Evolutionary conservation across 306 rosid species (phyloP).

Genomic region (Gynostemma pentaphyllum): DNA sequence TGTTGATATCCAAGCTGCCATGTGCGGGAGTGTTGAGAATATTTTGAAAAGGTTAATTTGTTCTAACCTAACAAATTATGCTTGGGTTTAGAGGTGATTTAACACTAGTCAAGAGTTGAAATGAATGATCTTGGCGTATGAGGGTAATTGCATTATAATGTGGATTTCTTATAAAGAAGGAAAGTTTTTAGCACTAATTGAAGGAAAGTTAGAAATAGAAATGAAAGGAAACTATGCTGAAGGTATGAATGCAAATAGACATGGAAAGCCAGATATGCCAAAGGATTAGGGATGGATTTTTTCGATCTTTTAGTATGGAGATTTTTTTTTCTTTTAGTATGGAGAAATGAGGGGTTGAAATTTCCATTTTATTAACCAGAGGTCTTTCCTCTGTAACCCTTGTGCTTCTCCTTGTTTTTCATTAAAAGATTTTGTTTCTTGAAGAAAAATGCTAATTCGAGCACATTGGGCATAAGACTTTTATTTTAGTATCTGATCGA

Average conservation of each 20-base stretch:
- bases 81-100: no score
- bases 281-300: neutral
- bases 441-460: neutral
- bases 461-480: neutral
- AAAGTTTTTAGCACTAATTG: neutral
- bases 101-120: neutral
- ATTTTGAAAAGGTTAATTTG: no score
- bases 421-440: neutral
- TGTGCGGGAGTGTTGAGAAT: no score
- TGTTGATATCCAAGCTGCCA: no score
- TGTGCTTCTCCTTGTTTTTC: neutral
- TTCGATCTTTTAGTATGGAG: neutral
- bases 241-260: neutral
- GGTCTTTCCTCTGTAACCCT: neutral
- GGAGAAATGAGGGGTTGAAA: neutral
- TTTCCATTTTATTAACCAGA: neutral
- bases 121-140: neutral
- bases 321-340: neutral
- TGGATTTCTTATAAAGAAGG: neutral
- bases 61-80: no score
- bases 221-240: neutral
- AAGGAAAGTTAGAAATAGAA: neutral
- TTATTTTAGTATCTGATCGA: neutral
- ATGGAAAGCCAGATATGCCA: neutral
- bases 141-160: neutral